phyloP scores from a whole-genome alignment of 768 basidiomycete species.

The Kwoniella sp. region DNA sequence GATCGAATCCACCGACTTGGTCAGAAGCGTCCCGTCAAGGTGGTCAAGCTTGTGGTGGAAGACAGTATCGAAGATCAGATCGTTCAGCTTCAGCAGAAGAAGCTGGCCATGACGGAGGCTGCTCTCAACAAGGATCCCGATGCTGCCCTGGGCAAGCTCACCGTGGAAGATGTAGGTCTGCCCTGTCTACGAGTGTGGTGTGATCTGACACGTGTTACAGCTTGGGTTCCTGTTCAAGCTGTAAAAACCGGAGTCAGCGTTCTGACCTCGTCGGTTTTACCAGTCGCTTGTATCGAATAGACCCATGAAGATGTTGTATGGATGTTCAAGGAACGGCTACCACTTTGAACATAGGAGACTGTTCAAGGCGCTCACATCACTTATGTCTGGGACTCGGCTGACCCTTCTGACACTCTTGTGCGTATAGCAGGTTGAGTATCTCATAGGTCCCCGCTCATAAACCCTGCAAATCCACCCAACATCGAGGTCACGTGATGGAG shows the following conservation, averaged over 20 bases:
- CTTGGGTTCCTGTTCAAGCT: slow-evolving; percentile 50
- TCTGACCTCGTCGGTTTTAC: no score
- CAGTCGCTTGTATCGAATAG: no score
- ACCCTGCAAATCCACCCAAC: no score
- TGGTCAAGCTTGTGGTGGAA: slow-evolving; percentile 89
- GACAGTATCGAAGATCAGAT: slow-evolving; percentile 91
- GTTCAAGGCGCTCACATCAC: no score
- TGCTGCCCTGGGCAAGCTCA: slow-evolving; percentile 87
- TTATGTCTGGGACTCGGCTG: no score
- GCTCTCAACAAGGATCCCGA: slow-evolving; percentile 45
- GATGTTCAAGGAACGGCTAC: no score
- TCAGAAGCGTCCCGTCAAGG: slow-evolving; percentile 87
- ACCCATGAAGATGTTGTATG: no score
- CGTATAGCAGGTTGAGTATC: no score
- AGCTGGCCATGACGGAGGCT: slow-evolving; percentile 77
- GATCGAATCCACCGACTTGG: slow-evolving; percentile 94
- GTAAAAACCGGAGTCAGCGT: no score
- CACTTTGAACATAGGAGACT: no score
- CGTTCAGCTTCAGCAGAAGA: slow-evolving; percentile 96
- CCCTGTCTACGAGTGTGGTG: not conserved
- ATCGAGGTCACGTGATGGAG: slow-evolving; percentile 16
- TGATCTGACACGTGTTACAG: slow-evolving; percentile 8
- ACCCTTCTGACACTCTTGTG: no score
- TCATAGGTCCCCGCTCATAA: no score
- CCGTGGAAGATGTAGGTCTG: slow-evolving; percentile 60